A percentile compares a stretch with the other conserved stretches of the same genome.
phyloP scores from a whole-genome alignment of 2,329 filamentous ascomycete species.

The Capronia americana region DNA sequence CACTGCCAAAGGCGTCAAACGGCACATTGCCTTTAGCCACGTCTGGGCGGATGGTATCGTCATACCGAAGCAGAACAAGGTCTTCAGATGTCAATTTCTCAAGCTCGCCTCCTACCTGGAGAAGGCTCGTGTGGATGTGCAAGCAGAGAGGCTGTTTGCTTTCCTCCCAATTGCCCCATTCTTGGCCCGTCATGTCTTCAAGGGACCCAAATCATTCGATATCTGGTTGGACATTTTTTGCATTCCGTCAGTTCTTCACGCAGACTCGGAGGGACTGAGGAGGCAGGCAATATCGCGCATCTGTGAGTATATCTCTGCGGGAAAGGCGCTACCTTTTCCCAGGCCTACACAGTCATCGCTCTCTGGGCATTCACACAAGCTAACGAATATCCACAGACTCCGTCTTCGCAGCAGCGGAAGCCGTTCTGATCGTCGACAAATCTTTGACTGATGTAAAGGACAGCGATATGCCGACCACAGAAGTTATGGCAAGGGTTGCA shows the following conservation, averaged over 20 bases:
- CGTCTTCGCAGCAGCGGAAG: background rate
- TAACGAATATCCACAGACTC: background rate
- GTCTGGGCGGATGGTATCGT: background rate
- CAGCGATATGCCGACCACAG: constrained; percentile 10
- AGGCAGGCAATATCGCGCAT: constrained; percentile 14
- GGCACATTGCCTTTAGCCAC: background rate
- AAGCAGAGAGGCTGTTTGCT: background rate
- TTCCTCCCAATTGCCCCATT: background rate
- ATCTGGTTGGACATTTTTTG: constrained; percentile 19
- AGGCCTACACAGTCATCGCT: background rate
- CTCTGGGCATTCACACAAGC: background rate
- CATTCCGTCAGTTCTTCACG: constrained; percentile 8
- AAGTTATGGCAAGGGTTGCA: constrained; percentile 13
- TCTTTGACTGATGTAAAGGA: background rate
- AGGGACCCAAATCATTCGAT: constrained; percentile 30
- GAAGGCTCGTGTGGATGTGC: background rate
- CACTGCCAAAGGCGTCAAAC: background rate
- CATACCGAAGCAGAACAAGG: background rate
- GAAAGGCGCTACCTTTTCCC: background rate
- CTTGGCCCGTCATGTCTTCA: background rate
- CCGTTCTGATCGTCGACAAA: background rate
- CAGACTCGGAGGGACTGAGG: constrained; percentile 10
- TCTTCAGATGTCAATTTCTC: background rate
- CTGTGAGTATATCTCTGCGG: background rate
- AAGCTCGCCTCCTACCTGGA: background rate